phyloP scores from a whole-genome alignment of 441 rosid species.

The Arabidopsis hybrid region DNA sequence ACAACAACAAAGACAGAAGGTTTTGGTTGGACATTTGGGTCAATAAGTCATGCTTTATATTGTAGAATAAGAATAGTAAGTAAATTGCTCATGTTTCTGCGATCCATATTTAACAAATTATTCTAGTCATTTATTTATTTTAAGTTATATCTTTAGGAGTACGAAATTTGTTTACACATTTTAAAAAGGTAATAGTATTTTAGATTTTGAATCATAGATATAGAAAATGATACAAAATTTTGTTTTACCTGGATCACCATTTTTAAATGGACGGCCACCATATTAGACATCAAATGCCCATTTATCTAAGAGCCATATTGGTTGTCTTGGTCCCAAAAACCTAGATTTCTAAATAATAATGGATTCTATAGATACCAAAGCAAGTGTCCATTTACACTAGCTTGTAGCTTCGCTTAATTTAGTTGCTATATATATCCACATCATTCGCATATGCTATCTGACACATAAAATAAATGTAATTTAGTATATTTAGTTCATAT shows the following conservation, averaged over 20 bases:
- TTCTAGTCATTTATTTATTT: no score
- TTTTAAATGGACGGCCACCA: not conserved
- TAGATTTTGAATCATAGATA: not conserved
- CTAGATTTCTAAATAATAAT: slow-evolving; percentile 27
- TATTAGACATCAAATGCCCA: no score
- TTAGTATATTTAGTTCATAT: no score
- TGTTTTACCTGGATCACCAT: not conserved
- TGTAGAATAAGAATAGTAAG: no score
- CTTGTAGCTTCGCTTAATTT: slow-evolving; percentile 25
- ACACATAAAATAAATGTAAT: slow-evolving; percentile 3
- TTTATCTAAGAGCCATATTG: not conserved
- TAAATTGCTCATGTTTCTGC: no score
- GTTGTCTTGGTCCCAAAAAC: slow-evolving; percentile 36
- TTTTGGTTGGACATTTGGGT: no score
- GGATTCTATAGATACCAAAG: slow-evolving; percentile 15
- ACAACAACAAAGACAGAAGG: no score
- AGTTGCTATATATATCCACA: slow-evolving; percentile 22
- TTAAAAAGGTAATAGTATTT: not conserved
- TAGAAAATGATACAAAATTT: not conserved
- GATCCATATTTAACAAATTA: no score
- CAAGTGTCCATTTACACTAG: slow-evolving; percentile 33
- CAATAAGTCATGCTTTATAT: no score
- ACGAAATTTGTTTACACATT: not conserved
- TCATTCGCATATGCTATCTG: slow-evolving; percentile 20
- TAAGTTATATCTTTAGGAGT: no score